Percentiles rank a stretch among this genome's conserved stretches.
Evolutionary conservation across 2,329 filamentous ascomycete genomes (phyloP).

Genomic region (Dactylellina sp.): DNA sequence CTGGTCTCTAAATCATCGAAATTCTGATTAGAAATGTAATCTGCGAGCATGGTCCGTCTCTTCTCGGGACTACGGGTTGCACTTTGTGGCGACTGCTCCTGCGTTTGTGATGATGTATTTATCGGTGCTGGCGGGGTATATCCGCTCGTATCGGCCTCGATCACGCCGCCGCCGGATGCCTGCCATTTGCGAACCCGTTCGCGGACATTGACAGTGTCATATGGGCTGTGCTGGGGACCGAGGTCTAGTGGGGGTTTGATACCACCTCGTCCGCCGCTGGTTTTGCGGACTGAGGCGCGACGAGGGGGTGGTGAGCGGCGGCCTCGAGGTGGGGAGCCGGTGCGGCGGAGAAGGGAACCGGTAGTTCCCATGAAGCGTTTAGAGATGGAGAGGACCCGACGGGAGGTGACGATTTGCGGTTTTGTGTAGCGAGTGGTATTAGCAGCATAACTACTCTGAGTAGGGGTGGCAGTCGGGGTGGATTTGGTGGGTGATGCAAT

Average conservation of each 20-base stretch:
- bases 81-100: conserved; percentile 11
- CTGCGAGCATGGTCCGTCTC: conserved; percentile 52
- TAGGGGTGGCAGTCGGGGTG: conserved; percentile 15
- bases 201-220: conserved; percentile 60
- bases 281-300: conserved; percentile 40
- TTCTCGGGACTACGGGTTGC: conserved; percentile 41
- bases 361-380: conserved; percentile 53
- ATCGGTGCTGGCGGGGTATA: conserved; percentile 37
- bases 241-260: conserved; percentile 58
- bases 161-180: conserved; percentile 59
- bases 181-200: conserved; percentile 61
- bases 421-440: conserved; percentile 41
- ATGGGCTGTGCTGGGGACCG: conserved; percentile 58
- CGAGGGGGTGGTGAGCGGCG: conserved; percentile 52
- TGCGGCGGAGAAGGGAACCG: conserved; percentile 50
- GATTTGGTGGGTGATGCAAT: conserved; percentile 22
- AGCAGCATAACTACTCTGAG: not conserved
- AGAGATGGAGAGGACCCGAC: conserved; percentile 50
- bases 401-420: conserved; percentile 46
- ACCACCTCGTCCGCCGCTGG: conserved; percentile 36
- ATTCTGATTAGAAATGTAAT: conserved; percentile 34
- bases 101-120: conserved; percentile 6
- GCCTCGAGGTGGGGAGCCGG: conserved; percentile 49
- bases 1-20: conserved; percentile 52
- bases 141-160: conserved; percentile 55